Base-by-base conservation (phyloP, 2,329 filamentous ascomycete genomes). In the Xylogone sp. region DNA sequence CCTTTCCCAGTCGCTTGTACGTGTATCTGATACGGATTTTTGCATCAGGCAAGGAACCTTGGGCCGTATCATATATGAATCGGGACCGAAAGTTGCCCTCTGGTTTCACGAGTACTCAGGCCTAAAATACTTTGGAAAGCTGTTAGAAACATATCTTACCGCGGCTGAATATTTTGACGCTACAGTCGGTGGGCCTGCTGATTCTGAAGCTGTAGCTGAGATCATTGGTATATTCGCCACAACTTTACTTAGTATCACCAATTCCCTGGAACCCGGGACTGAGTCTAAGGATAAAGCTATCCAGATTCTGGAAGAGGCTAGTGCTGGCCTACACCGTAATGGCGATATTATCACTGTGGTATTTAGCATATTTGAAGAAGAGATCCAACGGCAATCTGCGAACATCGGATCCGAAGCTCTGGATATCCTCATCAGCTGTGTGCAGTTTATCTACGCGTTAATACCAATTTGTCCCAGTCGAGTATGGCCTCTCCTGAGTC, bases 401-500 rank as follows among this genome's bases (percentile, higher is more conserved):
- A 70, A 73, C 22, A 54, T 59, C 47, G 55, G 59, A 29, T 52
- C 62, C 73, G 52, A 75, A 73, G 53, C 69, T 62, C 54, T 95
- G 22, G 76, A 86, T 2, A 78, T 92, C 45, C 68, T 86, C 51
- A 74, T 75, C 10, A 83, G 88, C 21, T 96, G 90, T 65, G 71
- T 92, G 20, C 86, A 90, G 49, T 97, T 97, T 62, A 73, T 96
- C 34, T 81, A 87, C 59, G 83, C 86, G 2, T 73, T 95, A 18
- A 69, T 94, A 21, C 76, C 79, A 9, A 60, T 87, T n/a, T 82
- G 87, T 48, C 93, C 94, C 0, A 88, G 87, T 51, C 80, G 92
- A 53, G 84, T 96, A 5, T 97, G 94, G 92, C 91, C 93, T 3
- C 89, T 93, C 66, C 79, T 99, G 61, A 83, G 86, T 3, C 84